phyloP scores from a whole-genome alignment of 257 asterid genomes.

The Echites panduratus region DNA sequence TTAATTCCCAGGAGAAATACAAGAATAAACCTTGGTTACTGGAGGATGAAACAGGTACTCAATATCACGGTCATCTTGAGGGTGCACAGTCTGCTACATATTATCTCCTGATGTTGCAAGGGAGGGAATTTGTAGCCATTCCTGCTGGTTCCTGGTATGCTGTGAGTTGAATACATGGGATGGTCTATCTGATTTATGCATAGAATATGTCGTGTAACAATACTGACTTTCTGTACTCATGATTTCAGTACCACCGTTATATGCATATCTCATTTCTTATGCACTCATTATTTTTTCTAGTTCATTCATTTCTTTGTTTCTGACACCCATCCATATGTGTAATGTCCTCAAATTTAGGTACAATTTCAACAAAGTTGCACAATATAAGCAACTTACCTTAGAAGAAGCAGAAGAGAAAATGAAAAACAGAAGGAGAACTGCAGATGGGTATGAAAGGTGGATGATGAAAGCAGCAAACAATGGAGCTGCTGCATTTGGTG shows the following conservation, averaged over 20 bases:
- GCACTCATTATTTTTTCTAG: neutral
- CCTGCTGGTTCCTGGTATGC: slow-evolving; percentile 97
- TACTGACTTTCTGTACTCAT: neutral
- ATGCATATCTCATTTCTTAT: neutral
- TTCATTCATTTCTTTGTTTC: neutral
- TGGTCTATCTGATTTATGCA: neutral
- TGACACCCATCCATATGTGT: too few species aligned
- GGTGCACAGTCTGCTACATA: slow-evolving; percentile 94
- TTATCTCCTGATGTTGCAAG: slow-evolving; percentile 93
- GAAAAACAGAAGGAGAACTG: slow-evolving; percentile 93
- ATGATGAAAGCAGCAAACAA: slow-evolving; percentile 95
- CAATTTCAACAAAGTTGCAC: slow-evolving; percentile 94
- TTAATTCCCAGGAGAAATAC: slow-evolving; percentile 68
- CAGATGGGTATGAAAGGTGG: slow-evolving; percentile 99
- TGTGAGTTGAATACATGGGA: neutral
- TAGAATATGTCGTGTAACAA: neutral
- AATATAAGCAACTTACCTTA: slow-evolving; percentile 91
- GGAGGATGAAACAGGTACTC: slow-evolving; percentile 96
- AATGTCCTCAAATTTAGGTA: too few species aligned
- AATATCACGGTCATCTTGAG: slow-evolving; percentile 81
- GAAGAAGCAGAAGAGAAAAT: slow-evolving; percentile 99
- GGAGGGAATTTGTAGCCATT: slow-evolving; percentile 88
- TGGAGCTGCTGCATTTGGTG: slow-evolving; percentile 97
- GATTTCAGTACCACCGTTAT: neutral
- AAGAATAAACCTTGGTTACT: slow-evolving; percentile 95